phyloP scores from a whole-genome alignment of 78 protist genomes.

The Tieghemostelium lacteum region DNA sequence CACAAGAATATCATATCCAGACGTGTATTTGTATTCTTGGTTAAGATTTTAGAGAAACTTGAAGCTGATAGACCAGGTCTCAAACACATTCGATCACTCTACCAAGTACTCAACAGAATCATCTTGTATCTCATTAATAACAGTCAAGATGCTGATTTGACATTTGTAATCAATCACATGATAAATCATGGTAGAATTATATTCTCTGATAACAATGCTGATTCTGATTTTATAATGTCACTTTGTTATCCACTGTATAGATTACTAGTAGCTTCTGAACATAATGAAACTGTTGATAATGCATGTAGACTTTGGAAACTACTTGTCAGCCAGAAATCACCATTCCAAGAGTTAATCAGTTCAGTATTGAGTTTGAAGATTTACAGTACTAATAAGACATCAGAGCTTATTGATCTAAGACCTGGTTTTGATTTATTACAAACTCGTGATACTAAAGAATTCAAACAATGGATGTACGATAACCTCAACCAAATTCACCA shows the following conservation, averaged over 20 bases:
- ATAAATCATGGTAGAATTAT: constrained; percentile 63
- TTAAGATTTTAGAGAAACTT: constrained; percentile 49
- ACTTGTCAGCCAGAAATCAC: background rate
- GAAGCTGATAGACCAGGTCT: constrained; percentile 54
- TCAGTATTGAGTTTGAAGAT: constrained; percentile 1
- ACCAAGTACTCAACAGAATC: constrained; percentile 25
- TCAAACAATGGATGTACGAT: constrained; percentile 29
- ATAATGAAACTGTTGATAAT: constrained; percentile 7
- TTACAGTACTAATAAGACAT: background rate
- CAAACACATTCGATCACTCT: constrained; percentile 36
- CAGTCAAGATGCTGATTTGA: constrained; percentile 4
- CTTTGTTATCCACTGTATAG: constrained; percentile 31
- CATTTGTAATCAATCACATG: constrained; percentile 22
- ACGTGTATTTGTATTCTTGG: constrained; percentile 39
- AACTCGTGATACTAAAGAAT: background rate
- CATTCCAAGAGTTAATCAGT: constrained; percentile 13
- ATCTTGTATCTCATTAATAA: constrained; percentile 23
- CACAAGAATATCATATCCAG: constrained; percentile 5
- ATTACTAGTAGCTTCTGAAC: background rate
- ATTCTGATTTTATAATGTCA: constrained; percentile 22
- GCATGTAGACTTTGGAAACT: constrained; percentile 43
- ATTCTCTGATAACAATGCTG: constrained; percentile 57
- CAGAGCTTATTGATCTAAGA: constrained; percentile 29
- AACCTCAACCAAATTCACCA: constrained; percentile 6
- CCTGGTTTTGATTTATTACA: constrained; percentile 47